These are phyloP conservation scores for Scleromitrula shiraiana DNA, from an alignment of 2,329 filamentous ascomycete species.

Conservation along the genomic window DNA sequence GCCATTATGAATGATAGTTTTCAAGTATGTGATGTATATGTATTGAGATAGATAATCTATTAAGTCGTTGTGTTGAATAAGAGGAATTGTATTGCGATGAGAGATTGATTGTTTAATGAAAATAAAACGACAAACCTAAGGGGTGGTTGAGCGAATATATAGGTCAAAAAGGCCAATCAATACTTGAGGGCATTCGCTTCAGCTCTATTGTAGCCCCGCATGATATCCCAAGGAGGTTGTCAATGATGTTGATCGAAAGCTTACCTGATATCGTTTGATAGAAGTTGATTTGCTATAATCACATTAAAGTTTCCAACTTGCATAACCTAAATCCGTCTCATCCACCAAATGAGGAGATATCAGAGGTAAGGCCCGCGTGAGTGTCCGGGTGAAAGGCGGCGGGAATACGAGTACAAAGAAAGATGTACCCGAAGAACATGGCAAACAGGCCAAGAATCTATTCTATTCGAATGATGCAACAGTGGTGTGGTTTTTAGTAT, in stretches of 20 bases:
- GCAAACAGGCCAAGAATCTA: too few relatives aligned
- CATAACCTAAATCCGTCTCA: not conserved
- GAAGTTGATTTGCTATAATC: not conserved
- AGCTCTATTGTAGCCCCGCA: not conserved
- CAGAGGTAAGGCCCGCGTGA: not conserved
- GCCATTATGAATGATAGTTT: conserved; percentile 21
- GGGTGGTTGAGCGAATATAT: not conserved
- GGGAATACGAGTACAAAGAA: not conserved
- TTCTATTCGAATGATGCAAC: not conserved
- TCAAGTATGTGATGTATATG: not conserved
- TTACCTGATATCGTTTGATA: too few relatives aligned
- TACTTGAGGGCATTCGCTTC: not conserved
- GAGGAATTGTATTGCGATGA: not conserved
- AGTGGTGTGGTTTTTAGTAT: not conserved
- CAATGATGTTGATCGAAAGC: too few relatives aligned
- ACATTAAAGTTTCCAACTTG: not conserved
- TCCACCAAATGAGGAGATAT: not conserved
- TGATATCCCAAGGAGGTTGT: not conserved
- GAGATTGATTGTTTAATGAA: not conserved
- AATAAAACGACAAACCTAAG: not conserved
- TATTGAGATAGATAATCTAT: not conserved
- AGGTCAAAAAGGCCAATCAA: not conserved
- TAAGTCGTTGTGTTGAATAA: not conserved
- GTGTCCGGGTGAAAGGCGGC: not conserved
- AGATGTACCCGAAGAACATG: not conserved